Evolutionary conservation across 2,329 filamentous ascomycete species (phyloP), one percentile per base, ranked within the genome.

Genomic region (Aspergillus unguis): DNA sequence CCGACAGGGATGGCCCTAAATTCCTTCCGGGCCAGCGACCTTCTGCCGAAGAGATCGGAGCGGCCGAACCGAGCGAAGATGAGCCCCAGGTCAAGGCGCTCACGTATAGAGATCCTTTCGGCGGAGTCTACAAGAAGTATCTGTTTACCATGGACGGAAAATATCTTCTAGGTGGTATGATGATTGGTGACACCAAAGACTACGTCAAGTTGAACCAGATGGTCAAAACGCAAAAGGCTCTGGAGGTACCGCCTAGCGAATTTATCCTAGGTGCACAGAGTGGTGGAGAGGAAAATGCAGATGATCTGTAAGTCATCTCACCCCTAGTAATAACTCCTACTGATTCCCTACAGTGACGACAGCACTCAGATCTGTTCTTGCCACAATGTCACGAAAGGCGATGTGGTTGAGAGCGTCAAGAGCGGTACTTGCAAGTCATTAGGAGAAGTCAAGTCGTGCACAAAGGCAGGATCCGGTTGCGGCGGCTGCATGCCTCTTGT

Each of bases 131-230:
- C 76, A 96, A 96, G 71, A 96, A 96, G 67, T 96, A 94, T 69
- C 75, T 96, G 8, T 96, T 96, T 65, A 95, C 91, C 0, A 77
- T 85, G 65, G 92, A 96, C 65, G 91, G 91, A 27, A 95, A 95
- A 68, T 92, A 92, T 63, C 77, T 96, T 1, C 82, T 96, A 0
- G 91, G 91, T n/a, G 92, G 91, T 3, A 96, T 96, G 90, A 95
- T 96, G 90, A 94, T 96, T 56, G 92, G 91, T 36, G 91, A 96
- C 64, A 95, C 90, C 0, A 87, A 83, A 57, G 91, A 96, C 73
- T 96, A 95, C 65, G 82, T 95, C 73, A 95, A 92, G 69, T 75
- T 96, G 25, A 88, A 95, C 1, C 87, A 89, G 1, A 85, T 95
- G 78, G 90, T 94, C 50, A 95, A 92, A 75, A 85, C 83, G 59